phyloP scores from a whole-genome alignment of 75 land plant species.

The Chamaecyparis obtusa region DNA sequence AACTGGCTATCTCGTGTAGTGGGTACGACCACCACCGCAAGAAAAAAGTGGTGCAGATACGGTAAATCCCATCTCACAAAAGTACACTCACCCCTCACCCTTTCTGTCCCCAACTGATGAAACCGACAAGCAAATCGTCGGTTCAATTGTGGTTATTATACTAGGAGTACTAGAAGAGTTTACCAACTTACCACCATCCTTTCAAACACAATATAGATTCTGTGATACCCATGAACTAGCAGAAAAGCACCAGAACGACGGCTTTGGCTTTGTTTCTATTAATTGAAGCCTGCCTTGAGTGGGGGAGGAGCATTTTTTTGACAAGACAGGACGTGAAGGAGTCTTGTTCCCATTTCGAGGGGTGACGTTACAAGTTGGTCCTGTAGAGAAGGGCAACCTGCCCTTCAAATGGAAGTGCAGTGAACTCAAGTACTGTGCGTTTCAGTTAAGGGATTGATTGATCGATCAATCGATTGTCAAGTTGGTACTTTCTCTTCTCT shows the following conservation, averaged over 20 bases:
- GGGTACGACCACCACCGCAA: conserved; percentile 5
- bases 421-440: too few relatives aligned
- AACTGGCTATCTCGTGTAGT: background rate
- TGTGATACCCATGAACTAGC: background rate
- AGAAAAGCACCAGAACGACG: background rate
- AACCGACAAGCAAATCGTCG: background rate
- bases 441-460: background rate
- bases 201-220: background rate
- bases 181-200: background rate
- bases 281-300: background rate
- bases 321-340: too few relatives aligned
- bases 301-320: background rate
- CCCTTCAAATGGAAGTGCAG: background rate
- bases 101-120: background rate
- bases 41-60: background rate
- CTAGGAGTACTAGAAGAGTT: background rate
- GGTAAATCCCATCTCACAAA: conserved; percentile 2
- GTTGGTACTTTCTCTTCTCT: background rate
- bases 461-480: too few relatives aligned
- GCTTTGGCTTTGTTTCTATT: background rate
- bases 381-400: background rate
- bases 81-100: background rate
- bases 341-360: background rate
- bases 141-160: background rate
- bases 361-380: background rate